Percentiles rank a stretch among this genome's conserved stretches.
These are phyloP conservation scores for Mycosphaerella sp. DNA, from an alignment of 2,329 filamentous ascomycete species.

Conservation along the genomic window DNA sequence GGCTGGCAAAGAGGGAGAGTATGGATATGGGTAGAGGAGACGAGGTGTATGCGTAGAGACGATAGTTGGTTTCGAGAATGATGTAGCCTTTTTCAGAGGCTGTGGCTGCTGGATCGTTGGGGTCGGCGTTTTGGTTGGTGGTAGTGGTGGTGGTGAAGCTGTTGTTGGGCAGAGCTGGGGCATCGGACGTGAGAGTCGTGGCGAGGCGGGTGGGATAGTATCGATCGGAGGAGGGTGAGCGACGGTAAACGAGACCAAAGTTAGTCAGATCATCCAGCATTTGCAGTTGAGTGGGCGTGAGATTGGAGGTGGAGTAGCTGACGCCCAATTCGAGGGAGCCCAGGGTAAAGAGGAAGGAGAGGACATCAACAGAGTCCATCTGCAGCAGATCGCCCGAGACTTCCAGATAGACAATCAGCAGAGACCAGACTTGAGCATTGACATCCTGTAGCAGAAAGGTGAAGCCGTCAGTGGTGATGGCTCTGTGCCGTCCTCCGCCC, in stretches of 20 bases:
- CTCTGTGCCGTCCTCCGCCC: constrained; percentile 35
- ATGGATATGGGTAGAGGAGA: constrained; percentile 93
- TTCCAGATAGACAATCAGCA: constrained; percentile 36
- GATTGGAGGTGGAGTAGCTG: constrained; percentile 78
- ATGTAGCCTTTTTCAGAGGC: constrained; percentile 66
- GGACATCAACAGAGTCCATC: constrained; percentile 86
- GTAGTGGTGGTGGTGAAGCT: constrained; percentile 49
- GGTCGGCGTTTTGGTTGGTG: constrained; percentile 13
- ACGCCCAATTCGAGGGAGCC: constrained; percentile 87
- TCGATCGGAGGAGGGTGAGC: constrained; percentile 39
- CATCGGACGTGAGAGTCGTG: constrained; percentile 80
- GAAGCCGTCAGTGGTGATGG: constrained; percentile 88
- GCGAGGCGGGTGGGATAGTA: constrained; percentile 91
- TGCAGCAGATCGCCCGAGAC: constrained; percentile 41
- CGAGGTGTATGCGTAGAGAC: constrained; percentile 92
- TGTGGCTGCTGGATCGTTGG: constrained; percentile 29
- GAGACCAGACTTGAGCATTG: constrained; percentile 93
- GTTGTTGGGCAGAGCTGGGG: constrained; percentile 63
- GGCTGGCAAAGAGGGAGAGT: constrained; percentile 77
- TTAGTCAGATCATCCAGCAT: constrained; percentile 89
- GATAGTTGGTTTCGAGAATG: constrained; percentile 96
- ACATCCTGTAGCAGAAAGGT: constrained; percentile 91
- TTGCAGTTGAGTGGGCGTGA: constrained; percentile 73
- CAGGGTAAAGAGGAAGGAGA: constrained; percentile 93
- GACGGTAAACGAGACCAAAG: constrained; percentile 81